Percentiles rank a stretch among this genome's conserved stretches.
phyloP scores from a whole-genome alignment of 768 basidiomycete species.

The Pholiota conissans region DNA sequence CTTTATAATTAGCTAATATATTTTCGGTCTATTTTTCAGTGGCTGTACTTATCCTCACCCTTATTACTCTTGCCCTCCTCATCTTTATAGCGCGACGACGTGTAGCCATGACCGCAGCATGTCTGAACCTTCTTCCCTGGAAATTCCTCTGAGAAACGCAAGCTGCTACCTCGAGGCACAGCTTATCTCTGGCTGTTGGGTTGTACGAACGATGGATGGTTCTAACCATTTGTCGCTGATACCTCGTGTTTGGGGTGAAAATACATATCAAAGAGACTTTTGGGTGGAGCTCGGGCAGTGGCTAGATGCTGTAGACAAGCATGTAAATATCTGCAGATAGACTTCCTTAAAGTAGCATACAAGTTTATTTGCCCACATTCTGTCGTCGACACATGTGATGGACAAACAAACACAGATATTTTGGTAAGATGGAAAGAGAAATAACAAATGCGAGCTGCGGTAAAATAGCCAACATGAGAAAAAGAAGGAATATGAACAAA shows the following conservation, averaged over 20 bases:
- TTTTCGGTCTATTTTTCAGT: background rate
- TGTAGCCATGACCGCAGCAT: slow-evolving; percentile 11
- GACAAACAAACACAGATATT: background rate
- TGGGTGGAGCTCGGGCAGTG: slow-evolving; percentile 39
- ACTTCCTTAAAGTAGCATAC: background rate
- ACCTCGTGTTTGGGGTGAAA: slow-evolving; percentile 34
- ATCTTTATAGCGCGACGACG: slow-evolving; percentile 5
- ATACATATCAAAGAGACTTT: slow-evolving; percentile 35
- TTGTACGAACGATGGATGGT: slow-evolving; percentile 33
- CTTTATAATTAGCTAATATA: too few species aligned
- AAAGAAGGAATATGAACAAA: background rate
- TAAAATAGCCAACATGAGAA: background rate
- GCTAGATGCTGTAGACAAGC: slow-evolving; percentile 34
- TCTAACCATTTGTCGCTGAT: slow-evolving; percentile 40
- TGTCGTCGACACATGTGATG: background rate
- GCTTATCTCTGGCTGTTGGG: slow-evolving; percentile 36
- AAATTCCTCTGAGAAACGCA: background rate
- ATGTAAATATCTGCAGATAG: background rate
- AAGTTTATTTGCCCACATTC: background rate
- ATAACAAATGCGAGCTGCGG: background rate
- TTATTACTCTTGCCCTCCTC: background rate
- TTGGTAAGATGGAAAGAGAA: slow-evolving; percentile 5
- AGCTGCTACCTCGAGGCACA: background rate
- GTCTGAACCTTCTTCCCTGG: background rate
- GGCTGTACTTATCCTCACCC: background rate